phyloP scores from a whole-genome alignment of 1,284 basidiomycete species.

The Phlebopus sp. region DNA sequence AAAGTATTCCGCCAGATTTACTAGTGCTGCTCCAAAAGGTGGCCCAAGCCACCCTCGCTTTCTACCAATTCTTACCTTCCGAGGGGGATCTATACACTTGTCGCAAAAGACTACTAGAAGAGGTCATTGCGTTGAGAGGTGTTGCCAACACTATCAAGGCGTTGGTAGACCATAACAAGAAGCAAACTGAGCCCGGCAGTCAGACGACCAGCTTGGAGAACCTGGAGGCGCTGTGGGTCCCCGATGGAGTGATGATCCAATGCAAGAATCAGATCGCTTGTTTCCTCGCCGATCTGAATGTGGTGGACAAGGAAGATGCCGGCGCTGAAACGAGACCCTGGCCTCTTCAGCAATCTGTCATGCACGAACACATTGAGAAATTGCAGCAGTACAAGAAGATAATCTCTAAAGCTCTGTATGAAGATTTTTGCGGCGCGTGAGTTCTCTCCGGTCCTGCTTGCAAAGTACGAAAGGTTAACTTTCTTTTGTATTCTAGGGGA shows the following conservation, averaged over 20 bases:
- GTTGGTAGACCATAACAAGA: conserved; percentile 23
- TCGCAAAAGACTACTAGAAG: conserved; percentile 24
- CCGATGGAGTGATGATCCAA: conserved; percentile 14
- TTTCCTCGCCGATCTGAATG: conserved; percentile 17
- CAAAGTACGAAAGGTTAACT: background rate
- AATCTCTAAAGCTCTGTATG: conserved; percentile 16
- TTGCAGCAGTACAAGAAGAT: conserved; percentile 22
- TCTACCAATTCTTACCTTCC: conserved; percentile 29
- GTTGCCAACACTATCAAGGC: conserved; percentile 26
- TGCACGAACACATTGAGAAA: conserved; percentile 22
- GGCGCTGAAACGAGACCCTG: conserved; percentile 20
- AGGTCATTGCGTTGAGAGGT: conserved; percentile 29
- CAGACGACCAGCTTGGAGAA: conserved; percentile 23
- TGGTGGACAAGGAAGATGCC: conserved; percentile 24
- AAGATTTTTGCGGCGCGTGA: conserved; percentile 24
- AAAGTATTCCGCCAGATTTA: background rate
- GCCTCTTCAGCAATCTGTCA: conserved; percentile 20
- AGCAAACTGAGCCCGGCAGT: conserved; percentile 21
- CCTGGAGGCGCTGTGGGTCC: conserved; percentile 18
- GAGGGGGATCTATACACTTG: conserved; percentile 24
- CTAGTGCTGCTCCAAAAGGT: conserved; percentile 17
- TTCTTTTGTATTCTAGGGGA: conserved; percentile 12
- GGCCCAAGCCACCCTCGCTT: conserved; percentile 27
- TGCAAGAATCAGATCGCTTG: conserved; percentile 25
- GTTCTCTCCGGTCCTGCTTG: background rate